Base-by-base conservation (phyloP, 2,329 filamentous ascomycete species). In the Trichoderma citrinoviride region DNA sequence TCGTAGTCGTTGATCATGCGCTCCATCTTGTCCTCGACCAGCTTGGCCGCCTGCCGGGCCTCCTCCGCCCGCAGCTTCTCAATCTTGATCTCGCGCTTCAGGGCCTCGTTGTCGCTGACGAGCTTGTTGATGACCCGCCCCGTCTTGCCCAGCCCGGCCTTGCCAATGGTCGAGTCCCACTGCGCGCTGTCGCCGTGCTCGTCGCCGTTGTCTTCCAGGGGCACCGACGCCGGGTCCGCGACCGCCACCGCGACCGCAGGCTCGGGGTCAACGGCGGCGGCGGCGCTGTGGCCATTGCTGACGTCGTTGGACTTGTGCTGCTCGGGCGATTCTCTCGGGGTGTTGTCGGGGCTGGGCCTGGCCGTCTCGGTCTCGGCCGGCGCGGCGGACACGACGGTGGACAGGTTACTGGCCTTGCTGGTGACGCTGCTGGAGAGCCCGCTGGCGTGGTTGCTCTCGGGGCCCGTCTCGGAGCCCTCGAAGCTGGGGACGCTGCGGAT, bases 71-170 rank as follows among this genome's bases (percentile, higher is more conserved):
- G 83, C 62, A 89, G 74, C 21, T 82, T 81, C 75, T 90, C 88
- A 64, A 89, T 85, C 71, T 89, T 82, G 65, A 91, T 81, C 68
- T 94, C 90, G 60, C 90, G 85, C 71, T 90, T 90, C 52, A 94
- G 80, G 46, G 87, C 84, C 72, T 94, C 91, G 70, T 93, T 93
- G 73, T 94, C 91, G 61, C 88, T 88, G 73, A 92, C 91, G 61
- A 95, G 83, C 72, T 87, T 87, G 77, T 95, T 92, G 75, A 95
- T 94, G 60, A 92, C 90, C 40, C 89, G 83, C 8, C 90, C 90
- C 10, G 88, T 91, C 79, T 92, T 92, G 49, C 90, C 90, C 2
- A 90, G 78, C 3, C 86, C 87, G 7, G 88, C 88, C 72, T 89
- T 88, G 69, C 88, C 88, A 52, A 90, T 84, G 3, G 87, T 87